Percentiles rank a stretch among this genome's conserved stretches.
Evolutionary conservation across 192 early-diverging fungal species (phyloP).

Genomic region (Coemansia sp.): DNA sequence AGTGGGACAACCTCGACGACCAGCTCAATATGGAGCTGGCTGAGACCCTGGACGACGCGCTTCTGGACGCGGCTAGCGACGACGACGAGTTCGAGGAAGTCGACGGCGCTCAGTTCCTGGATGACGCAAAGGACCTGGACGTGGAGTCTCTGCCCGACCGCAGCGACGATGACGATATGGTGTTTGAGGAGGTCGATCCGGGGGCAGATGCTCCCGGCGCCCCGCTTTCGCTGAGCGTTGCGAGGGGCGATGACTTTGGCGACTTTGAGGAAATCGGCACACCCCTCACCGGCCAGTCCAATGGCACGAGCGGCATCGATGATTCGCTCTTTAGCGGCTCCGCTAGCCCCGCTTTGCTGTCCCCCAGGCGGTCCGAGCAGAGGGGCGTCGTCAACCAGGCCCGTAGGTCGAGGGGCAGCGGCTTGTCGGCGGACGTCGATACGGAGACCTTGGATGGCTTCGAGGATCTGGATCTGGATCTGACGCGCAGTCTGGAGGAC

Average conservation of each 20-base stretch:
- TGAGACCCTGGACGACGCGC: slow-evolving; percentile 19
- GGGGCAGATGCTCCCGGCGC: slow-evolving; percentile 2
- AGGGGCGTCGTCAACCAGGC: background rate
- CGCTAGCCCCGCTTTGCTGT: slow-evolving; percentile 9
- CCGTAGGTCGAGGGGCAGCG: background rate
- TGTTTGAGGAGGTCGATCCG: slow-evolving; percentile 42
- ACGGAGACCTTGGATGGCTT: slow-evolving; percentile 30
- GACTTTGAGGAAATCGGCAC: slow-evolving; percentile 47
- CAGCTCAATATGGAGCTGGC: slow-evolving; percentile 31
- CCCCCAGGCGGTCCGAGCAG: background rate
- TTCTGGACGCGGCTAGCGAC: slow-evolving; percentile 28
- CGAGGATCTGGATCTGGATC: slow-evolving; percentile 45
- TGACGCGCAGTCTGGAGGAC: slow-evolving; percentile 28
- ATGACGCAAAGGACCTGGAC: background rate
- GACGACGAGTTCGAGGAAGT: slow-evolving; percentile 53
- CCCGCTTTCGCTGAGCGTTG: background rate
- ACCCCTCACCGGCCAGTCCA: slow-evolving; percentile 7
- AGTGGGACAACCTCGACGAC: slow-evolving; percentile 19
- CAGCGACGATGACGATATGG: slow-evolving; percentile 35
- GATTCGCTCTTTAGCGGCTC: slow-evolving; percentile 37
- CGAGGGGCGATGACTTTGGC: slow-evolving; percentile 37
- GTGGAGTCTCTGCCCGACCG: slow-evolving; percentile 12
- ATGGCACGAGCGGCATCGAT: slow-evolving; percentile 12
- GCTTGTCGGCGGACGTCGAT: background rate
- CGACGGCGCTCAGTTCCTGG: slow-evolving; percentile 24